A percentile compares a stretch with the other conserved stretches of the same genome.
Evolutionary conservation across 1,284 basidiomycete genomes (phyloP).

Genomic region (Austropuccinia psidii): DNA sequence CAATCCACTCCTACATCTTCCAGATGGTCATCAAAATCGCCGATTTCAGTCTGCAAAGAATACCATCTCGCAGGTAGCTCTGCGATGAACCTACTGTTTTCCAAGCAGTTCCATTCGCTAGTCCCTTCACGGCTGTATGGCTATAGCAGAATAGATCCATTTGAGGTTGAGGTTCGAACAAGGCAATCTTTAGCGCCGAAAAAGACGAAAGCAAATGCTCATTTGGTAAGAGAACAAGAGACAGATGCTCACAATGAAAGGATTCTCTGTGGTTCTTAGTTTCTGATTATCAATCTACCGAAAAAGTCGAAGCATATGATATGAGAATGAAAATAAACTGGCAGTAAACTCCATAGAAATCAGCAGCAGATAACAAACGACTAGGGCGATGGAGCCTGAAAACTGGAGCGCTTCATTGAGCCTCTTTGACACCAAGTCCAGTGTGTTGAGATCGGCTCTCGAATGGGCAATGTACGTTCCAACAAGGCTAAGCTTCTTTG

Average conservation of each 20-base stretch:
- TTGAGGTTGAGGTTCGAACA: too few relatives aligned
- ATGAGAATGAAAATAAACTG: not conserved
- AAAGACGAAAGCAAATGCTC: not conserved
- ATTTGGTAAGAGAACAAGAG: not conserved
- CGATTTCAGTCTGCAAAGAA: not conserved
- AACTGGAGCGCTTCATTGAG: constrained; percentile 14
- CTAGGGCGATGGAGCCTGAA: constrained; percentile 8
- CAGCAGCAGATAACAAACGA: constrained; percentile 24
- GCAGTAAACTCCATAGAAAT: too few relatives aligned
- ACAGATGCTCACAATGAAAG: constrained; percentile 12
- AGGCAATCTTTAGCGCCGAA: too few relatives aligned
- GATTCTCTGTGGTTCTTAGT: constrained; percentile 6
- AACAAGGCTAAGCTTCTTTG: constrained; percentile 2
- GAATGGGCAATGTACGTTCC: constrained; percentile 22
- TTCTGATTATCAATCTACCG: constrained; percentile 21
- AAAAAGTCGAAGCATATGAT: not conserved
- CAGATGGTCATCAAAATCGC: constrained; percentile 35
- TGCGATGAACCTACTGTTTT: not conserved
- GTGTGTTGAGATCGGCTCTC: not conserved
- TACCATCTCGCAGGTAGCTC: not conserved
- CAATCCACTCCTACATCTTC: constrained; percentile 30
- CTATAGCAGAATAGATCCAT: not conserved
- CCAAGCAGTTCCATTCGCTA: not conserved
- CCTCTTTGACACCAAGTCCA: constrained; percentile 18
- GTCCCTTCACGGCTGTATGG: not conserved